These are phyloP conservation scores for Panus rudis DNA, from an alignment of 768 basidiomycete species.

Conservation along the genomic window DNA sequence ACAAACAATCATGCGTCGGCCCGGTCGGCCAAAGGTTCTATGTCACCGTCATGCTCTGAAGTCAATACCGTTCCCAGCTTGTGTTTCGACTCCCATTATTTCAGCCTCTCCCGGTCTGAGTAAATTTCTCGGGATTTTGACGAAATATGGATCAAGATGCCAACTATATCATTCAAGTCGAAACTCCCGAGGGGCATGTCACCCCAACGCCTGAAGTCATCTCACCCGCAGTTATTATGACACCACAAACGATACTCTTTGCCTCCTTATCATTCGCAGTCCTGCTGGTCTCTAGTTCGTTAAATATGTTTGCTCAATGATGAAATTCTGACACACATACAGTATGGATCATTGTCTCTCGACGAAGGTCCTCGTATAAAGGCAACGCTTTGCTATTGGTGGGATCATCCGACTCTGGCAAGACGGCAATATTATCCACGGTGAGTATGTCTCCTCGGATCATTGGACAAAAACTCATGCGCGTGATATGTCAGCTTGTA, in stretches of 20 bases:
- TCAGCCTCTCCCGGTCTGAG: no score
- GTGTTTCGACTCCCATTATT: no score
- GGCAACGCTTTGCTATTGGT: slow-evolving; percentile 68
- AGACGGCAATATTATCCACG: slow-evolving; percentile 69
- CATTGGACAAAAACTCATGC: background rate
- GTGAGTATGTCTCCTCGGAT: slow-evolving; percentile 36
- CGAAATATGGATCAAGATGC: no score
- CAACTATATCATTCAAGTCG: no score
- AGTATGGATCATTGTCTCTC: slow-evolving; percentile 40
- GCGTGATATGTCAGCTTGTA: slow-evolving; percentile 40
- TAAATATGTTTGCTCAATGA: background rate
- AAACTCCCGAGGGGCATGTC: no score
- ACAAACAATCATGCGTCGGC: slow-evolving; percentile 9
- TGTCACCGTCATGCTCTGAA: no score
- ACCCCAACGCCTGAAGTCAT: slow-evolving; percentile 28
- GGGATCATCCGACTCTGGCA: slow-evolving; percentile 71
- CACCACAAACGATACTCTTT: slow-evolving; percentile 32
- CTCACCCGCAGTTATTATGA: slow-evolving; percentile 28
- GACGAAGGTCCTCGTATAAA: slow-evolving; percentile 36
- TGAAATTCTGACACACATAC: slow-evolving; percentile 11
- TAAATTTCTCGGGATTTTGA: no score
- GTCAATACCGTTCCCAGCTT: no score
- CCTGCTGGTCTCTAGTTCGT: slow-evolving; percentile 37
- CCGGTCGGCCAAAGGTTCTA: no score
- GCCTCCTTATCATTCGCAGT: slow-evolving; percentile 39